These are phyloP conservation scores for Phoma sp. DNA, from an alignment of 2,329 filamentous ascomycete species.

Conservation along the genomic window DNA sequence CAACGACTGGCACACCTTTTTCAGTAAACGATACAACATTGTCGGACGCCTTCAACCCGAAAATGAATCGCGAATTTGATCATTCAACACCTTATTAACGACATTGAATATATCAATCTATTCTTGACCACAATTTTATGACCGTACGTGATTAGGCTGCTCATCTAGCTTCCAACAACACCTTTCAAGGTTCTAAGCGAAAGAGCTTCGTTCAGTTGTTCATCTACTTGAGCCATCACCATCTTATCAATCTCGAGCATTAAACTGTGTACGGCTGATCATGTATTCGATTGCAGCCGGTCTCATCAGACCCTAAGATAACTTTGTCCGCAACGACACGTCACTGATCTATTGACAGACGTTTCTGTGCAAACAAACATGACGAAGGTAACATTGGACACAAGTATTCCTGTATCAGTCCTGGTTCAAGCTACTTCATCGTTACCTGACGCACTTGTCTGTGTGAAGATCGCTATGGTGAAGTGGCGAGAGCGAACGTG, in stretches of 20 bases:
- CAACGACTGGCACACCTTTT: conserved; percentile 94
- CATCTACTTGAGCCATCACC: background rate
- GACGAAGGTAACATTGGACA: background rate
- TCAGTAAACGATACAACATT: conserved; percentile 95
- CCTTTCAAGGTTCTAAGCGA: background rate
- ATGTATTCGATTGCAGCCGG: background rate
- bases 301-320: background rate
- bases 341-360: background rate
- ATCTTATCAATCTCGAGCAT: background rate
- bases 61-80: conserved; percentile 26
- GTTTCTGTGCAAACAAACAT: background rate
- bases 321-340: background rate
- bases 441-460: background rate
- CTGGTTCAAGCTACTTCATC: background rate
- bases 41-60: conserved; percentile 62
- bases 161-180: background rate
- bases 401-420: background rate
- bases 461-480: background rate
- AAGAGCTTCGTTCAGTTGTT: background rate
- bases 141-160: background rate
- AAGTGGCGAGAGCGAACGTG: background rate
- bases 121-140: background rate
- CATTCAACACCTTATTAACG: background rate
- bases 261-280: background rate
- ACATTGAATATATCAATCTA: background rate